A percentile compares a stretch with the other conserved stretches of the same genome.
phyloP scores from a whole-genome alignment of 2,329 filamentous ascomycete species.

The Cladophialophora immunda region DNA sequence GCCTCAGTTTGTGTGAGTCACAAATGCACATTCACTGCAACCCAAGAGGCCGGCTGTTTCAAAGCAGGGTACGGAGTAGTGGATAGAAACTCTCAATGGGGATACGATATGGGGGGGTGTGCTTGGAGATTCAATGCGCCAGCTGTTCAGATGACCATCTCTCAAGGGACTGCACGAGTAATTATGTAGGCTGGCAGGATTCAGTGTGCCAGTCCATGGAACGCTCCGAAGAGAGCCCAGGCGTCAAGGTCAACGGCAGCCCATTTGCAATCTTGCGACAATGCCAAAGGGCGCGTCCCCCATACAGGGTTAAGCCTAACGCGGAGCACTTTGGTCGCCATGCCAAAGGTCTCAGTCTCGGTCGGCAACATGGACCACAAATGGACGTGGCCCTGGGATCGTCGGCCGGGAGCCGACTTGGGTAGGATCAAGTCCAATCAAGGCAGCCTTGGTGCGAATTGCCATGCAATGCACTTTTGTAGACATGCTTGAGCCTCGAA shows the following conservation, averaged over 20 bases:
- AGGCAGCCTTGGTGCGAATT: not conserved
- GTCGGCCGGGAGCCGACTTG: not conserved
- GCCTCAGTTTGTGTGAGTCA: slow-evolving; percentile 7
- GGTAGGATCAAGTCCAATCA: not conserved
- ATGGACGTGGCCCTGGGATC: not conserved
- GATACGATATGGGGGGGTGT: not conserved
- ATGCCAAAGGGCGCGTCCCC: slow-evolving; percentile 4
- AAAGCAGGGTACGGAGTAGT: not conserved
- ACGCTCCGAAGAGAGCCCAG: not conserved
- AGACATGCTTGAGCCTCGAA: not conserved
- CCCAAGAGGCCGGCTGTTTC: not conserved
- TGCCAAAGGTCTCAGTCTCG: slow-evolving; percentile 6
- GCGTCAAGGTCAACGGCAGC: too few species aligned
- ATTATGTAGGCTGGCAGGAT: too few species aligned
- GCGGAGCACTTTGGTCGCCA: slow-evolving; percentile 4
- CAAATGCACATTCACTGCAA: slow-evolving; percentile 6
- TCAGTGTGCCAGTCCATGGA: not conserved
- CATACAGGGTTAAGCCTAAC: not conserved
- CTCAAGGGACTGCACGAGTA: not conserved
- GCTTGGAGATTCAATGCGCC: not conserved
- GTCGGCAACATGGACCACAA: not conserved
- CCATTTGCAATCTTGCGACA: not conserved
- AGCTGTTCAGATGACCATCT: not conserved
- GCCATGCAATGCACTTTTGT: slow-evolving; percentile 1
- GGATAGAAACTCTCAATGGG: not conserved